Base-by-base conservation (phyloP, 225 moss, liverwort and hornwort genomes). In the Sphagnum tenellum region DNA sequence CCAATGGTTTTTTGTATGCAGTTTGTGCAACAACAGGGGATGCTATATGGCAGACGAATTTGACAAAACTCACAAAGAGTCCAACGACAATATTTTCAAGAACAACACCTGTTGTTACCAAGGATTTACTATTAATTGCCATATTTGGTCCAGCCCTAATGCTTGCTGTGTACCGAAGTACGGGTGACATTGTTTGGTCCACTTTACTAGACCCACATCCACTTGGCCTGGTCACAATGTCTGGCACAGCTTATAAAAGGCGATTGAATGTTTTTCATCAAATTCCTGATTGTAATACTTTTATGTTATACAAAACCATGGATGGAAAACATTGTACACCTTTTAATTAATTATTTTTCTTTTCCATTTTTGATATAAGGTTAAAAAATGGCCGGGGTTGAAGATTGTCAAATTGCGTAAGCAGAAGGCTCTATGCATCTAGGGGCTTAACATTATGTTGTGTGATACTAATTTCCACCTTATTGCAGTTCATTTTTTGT, bases 231-330 rank as follows among this genome's bases (percentile, higher is more conserved):
- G 8, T 64, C 10, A 64, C 64, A 14, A 49, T 49, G 13, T 46
- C 46, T n/a, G 64, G 64, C 11, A 64, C 64, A 7, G 64, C 2
- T 50, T 50, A 48, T 49, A 64, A 64, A 64, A 13, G 64, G 64
- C 49, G 5, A 52, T 52, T 52, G 9, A 5, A 6, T 2, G 6
- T 52, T 5, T 52, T 9, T 5, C 52, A 5, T 52, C 52, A 52
- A 6, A 0, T 9, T 29, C 29, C 1, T 29, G 29, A 29, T 29
- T 29, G 29, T 1, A 29, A 29, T 29, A 29, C 29, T 29, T 29
- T 29, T 29, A 29, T 29, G 29, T 29, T 29, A 29, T 29, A 29
- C 29, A 29, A 29, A 29, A 29, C 1, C 29, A 29, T 29, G 29
- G 29, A 29, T 29, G 29, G 9, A 52, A 5, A 6, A 52, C 7